phyloP scores from a whole-genome alignment of 106 monocot genomes.

The Allium sativum region DNA sequence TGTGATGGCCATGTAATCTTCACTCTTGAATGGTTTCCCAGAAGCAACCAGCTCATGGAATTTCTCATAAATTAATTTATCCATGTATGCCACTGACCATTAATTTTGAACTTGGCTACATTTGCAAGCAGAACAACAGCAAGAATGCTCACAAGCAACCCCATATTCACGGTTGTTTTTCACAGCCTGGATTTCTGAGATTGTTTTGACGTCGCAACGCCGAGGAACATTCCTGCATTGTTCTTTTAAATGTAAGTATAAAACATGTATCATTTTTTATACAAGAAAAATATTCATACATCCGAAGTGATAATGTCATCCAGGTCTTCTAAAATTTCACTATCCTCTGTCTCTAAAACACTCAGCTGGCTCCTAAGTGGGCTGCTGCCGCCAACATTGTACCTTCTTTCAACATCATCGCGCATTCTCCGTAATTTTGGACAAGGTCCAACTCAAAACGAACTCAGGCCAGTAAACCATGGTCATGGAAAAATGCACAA shows the following conservation, averaged over 20 bases:
- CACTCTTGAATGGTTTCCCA: slow-evolving; percentile 51
- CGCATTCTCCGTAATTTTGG: slow-evolving; percentile 69
- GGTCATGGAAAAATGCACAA: no score
- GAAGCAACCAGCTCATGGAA: slow-evolving; percentile 88
- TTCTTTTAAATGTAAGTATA: no score
- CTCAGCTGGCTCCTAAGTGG: slow-evolving; percentile 51
- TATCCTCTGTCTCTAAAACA: slow-evolving; percentile 28
- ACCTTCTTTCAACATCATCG: slow-evolving; percentile 66
- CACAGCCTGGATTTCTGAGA: slow-evolving; percentile 69
- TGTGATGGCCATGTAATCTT: slow-evolving; percentile 79
- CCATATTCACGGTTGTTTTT: slow-evolving; percentile 80
- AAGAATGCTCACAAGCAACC: slow-evolving; percentile 96
- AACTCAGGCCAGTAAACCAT: no score
- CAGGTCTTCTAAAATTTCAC: slow-evolving; percentile 8
- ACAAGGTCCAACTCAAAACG: no score
- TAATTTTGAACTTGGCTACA: slow-evolving; percentile 66
- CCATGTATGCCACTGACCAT: slow-evolving; percentile 89
- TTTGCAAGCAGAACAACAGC: slow-evolving; percentile 93
- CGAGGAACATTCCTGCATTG: slow-evolving; percentile 99
- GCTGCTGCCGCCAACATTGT: background rate
- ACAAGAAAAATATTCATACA: no score
- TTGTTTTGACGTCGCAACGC: slow-evolving; percentile 84
- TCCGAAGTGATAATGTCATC: background rate
- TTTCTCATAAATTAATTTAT: slow-evolving; percentile 87
- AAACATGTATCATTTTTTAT: no score